Evolutionary conservation across 441 rosid species (phyloP).

Genomic region (Omphalea diandra): DNA sequence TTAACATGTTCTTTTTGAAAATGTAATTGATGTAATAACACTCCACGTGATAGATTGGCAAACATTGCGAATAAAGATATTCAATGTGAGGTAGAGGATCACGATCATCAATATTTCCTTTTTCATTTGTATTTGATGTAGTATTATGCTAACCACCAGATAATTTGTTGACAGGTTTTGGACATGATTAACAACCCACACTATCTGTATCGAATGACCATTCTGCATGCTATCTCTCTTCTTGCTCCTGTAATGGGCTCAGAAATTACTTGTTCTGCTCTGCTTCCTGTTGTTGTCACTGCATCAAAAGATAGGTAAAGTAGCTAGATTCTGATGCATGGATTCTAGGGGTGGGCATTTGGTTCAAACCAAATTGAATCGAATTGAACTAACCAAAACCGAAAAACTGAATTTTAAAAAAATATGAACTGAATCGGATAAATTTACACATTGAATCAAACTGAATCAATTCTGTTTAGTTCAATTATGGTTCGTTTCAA

Average conservation of each 20-base stretch:
- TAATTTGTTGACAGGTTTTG: conserved; percentile 51
- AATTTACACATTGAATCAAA: too few species aligned
- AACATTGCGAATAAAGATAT: not conserved
- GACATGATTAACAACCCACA: conserved; percentile 86
- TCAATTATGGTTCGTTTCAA: too few species aligned
- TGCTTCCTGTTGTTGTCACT: conserved; percentile 71
- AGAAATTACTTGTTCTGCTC: conserved; percentile 81
- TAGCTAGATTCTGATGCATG: conserved; percentile 13
- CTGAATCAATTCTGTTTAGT: too few species aligned
- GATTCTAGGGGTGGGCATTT: not conserved
- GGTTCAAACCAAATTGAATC: too few species aligned
- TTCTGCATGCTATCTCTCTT: conserved; percentile 76
- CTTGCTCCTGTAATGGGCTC: conserved; percentile 94
- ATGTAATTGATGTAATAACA: too few species aligned
- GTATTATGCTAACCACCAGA: conserved; percentile 3
- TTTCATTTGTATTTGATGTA: not conserved
- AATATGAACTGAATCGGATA: too few species aligned
- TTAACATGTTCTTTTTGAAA: too few species aligned
- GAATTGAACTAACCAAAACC: too few species aligned
- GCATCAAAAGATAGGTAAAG: conserved; percentile 87
- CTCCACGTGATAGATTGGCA: too few species aligned
- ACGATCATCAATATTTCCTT: not conserved
- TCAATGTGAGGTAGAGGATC: not conserved
- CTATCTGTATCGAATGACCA: conserved; percentile 89
- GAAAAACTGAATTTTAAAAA: too few species aligned